Conservation (phyloP, 2,329 filamentous ascomycete genomes). For the Cercospora sojina region DNA sequence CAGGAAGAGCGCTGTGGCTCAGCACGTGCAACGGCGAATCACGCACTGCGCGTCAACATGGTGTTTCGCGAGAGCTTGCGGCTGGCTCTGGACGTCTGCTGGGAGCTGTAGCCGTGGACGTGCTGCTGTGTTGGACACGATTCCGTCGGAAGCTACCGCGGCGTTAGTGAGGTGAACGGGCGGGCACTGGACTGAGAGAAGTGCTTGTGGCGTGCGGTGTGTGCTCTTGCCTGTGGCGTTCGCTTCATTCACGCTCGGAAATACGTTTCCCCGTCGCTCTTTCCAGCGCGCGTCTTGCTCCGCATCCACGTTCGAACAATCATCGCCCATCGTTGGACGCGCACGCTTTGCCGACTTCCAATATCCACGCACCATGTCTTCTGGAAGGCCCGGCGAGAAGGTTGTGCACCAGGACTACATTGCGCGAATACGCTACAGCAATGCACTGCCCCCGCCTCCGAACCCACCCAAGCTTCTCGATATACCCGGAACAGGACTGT, state of each 20-base stretch:
- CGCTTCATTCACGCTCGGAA: background rate
- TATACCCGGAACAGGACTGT: constrained; percentile 88
- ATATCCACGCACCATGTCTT: constrained; percentile 27
- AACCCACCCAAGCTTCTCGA: constrained; percentile 95
- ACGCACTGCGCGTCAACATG: constrained; percentile 1
- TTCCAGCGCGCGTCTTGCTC: background rate
- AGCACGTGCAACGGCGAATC: constrained; percentile 8
- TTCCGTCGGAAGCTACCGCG: background rate
- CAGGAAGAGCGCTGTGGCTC: constrained; percentile 9
- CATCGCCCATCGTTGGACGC: background rate
- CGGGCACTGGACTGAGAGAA: background rate
- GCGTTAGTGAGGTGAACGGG: background rate
- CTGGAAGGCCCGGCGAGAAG: constrained; percentile 33
- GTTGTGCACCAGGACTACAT: constrained; percentile 91
- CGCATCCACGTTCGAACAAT: background rate
- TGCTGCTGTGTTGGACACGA: background rate
- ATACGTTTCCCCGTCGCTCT: background rate
- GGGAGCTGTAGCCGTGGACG: background rate
- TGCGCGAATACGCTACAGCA: constrained; percentile 90
- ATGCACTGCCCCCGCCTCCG: constrained; percentile 89
- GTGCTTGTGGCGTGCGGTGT: background rate
- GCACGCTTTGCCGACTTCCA: background rate
- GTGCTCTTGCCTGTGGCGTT: background rate
- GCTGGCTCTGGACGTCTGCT: background rate
- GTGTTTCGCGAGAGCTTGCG: background rate